Percentiles rank a stretch among this genome's conserved stretches.
Evolutionary conservation across 2,329 filamentous ascomycete genomes (phyloP).

Genomic region (Venturia pyrina): DNA sequence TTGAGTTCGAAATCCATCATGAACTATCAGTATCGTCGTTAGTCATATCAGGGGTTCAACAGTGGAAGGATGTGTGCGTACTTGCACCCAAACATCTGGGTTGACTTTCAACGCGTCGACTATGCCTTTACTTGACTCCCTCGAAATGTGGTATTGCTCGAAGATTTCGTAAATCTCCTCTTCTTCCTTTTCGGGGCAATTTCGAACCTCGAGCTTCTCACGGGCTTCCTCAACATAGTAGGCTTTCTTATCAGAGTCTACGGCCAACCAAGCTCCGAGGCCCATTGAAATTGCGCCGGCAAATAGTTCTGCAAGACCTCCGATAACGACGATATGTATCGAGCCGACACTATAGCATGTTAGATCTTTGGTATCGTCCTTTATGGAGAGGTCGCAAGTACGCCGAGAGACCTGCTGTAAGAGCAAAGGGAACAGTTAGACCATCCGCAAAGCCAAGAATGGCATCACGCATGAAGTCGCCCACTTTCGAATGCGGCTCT

Average conservation of each 20-base stretch:
- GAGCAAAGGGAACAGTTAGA: constrained; percentile 68
- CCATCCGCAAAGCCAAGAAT: constrained; percentile 72
- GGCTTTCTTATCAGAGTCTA: constrained; percentile 21
- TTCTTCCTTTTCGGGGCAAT: constrained; percentile 5
- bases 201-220: constrained; percentile 9
- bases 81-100: constrained; percentile 10
- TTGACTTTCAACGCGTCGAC: constrained; percentile 12
- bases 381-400: neutral
- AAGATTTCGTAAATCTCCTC: constrained; percentile 13
- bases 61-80: neutral
- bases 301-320: constrained; percentile 64
- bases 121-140: neutral
- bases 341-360: constrained; percentile 16
- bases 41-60: neutral
- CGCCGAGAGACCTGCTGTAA: constrained; percentile 59
- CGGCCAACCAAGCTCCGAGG: constrained; percentile 62
- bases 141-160: constrained; percentile 9
- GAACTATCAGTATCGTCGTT: constrained; percentile 6
- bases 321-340: constrained; percentile 36
- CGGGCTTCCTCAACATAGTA: constrained; percentile 11
- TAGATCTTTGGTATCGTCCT: neutral
- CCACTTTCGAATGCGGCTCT: constrained; percentile 7
- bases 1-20: constrained; percentile 14
- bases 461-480: constrained; percentile 31
- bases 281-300: constrained; percentile 72